Percentiles rank a stretch among this genome's conserved stretches.
Evolutionary conservation across 73 alveolate species (phyloP).

Genomic region (Paramecium pentaurelia): DNA sequence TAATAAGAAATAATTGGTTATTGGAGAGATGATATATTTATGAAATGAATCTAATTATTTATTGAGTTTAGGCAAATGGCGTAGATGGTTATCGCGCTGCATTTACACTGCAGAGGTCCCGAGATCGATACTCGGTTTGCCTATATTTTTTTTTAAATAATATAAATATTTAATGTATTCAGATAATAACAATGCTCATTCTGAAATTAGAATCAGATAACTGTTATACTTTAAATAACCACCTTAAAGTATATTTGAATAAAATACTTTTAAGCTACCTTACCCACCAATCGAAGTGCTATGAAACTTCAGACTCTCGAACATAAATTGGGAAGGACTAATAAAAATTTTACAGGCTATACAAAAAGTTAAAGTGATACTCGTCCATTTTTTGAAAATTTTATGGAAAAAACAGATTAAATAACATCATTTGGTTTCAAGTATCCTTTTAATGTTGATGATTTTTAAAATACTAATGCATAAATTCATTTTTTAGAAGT

Average conservation of each 20-base stretch:
- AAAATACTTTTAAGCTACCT: background rate
- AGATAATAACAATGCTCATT: background rate
- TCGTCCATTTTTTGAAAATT: constrained; percentile 40
- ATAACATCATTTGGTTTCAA: background rate
- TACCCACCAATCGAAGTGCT: background rate
- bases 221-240: constrained; percentile 30
- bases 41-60: background rate
- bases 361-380: background rate
- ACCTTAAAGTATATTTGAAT: background rate
- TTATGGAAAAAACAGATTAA: constrained; percentile 22
- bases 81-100: constrained; percentile 66
- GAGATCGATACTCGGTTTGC: constrained; percentile 63
- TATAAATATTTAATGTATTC: background rate
- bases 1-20: background rate
- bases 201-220: constrained; percentile 43
- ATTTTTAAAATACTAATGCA: background rate
- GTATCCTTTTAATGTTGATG: constrained; percentile 16
- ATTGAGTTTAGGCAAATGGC: constrained; percentile 49
- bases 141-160: constrained; percentile 32
- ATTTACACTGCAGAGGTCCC: constrained; percentile 66
- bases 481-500: constrained; percentile 35
- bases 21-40: constrained; percentile 8
- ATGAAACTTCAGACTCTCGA: constrained; percentile 2
- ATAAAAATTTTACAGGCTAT: background rate
- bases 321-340: constrained; percentile 27